Evolutionary conservation across 768 basidiomycete genomes (phyloP), one percentile per base, ranked within the genome.

Genomic region (Kwoniella sp.): DNA sequence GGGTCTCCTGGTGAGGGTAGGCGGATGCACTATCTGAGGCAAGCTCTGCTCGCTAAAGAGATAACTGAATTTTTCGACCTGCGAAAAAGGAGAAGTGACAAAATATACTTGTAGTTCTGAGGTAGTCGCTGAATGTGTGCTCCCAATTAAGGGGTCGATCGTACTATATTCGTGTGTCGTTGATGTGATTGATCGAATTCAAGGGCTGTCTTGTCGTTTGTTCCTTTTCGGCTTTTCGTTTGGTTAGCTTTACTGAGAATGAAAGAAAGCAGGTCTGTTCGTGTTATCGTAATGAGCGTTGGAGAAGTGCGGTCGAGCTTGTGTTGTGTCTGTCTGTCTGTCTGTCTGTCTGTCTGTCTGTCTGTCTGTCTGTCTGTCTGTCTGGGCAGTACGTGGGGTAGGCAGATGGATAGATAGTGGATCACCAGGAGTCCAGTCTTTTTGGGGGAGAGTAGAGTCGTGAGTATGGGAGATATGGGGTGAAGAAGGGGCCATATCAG

Each of bases 371-470:
- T 37, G 34, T 45, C 31, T 38, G 30, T 56, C 15, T 56, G 31
- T 20, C 13, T 13, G 54, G 20, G 28, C 17, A 51, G 50, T 25
- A 25, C 23, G 52, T 55, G 31, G 54, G 50, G 28, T n/a, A 22
- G 55, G 60, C 51, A 22, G 23, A n/a, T 54, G 23, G 25, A 51
- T 45, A 47, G 51, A 51, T 51, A 41, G 48, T 52, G 63, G 63
- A 65, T 65, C 63, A 65, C 63, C 63, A 65, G 63, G 63, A 65
- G 56, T 65, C 63, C 63, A 65, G 63, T 59, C 51, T 65, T 65
- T 58, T 45, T 45, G 41, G 41, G 41, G 41, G 41, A 20, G 41
- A 17, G 17, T 45, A 45, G 41, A 17, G 9, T 20, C 20, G 41
- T 11, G 11, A 45, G 41, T 45, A 11, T 9, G 41, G 17, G 41